These are phyloP conservation scores for Pseudogymnoascus sp. DNA, from an alignment of 2,329 filamentous ascomycete species.

Conservation along the genomic window DNA sequence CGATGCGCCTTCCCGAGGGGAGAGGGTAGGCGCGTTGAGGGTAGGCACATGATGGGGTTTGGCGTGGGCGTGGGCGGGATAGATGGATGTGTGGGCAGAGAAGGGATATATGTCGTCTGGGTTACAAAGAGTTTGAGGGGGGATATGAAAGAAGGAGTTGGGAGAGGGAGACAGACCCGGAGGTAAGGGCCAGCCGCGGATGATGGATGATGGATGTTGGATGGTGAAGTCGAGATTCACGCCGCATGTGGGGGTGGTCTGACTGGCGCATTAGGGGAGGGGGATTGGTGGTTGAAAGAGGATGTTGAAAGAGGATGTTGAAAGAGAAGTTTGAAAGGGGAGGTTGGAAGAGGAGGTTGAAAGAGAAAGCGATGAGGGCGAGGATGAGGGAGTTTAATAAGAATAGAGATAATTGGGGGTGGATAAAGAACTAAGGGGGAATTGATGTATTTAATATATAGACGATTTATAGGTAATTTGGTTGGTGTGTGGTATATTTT, in stretches of 20 bases:
- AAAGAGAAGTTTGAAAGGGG: background rate
- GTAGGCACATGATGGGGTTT: background rate
- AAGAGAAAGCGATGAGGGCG: no score
- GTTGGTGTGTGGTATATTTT: background rate
- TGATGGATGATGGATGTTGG: background rate
- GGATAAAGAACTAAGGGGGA: background rate
- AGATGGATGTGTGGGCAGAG: background rate
- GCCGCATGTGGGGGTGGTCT: background rate
- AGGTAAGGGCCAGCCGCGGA: background rate
- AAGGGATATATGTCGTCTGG: background rate
- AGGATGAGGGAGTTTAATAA: background rate
- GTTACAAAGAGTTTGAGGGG: background rate
- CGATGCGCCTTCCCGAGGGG: background rate
- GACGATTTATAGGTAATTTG: background rate
- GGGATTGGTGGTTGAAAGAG: background rate
- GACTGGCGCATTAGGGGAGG: background rate
- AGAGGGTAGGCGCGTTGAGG: background rate
- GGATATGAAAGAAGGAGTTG: background rate
- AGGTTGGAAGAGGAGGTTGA: no score
- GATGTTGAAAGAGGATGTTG: background rate
- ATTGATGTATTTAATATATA: background rate
- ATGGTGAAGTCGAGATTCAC: background rate
- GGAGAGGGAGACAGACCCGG: background rate
- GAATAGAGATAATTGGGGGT: background rate
- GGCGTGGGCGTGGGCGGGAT: background rate